A percentile compares a stretch with the other conserved stretches of the same genome.
Conservation (phyloP, 441 rosid species). For the Populus hybrid region DNA sequence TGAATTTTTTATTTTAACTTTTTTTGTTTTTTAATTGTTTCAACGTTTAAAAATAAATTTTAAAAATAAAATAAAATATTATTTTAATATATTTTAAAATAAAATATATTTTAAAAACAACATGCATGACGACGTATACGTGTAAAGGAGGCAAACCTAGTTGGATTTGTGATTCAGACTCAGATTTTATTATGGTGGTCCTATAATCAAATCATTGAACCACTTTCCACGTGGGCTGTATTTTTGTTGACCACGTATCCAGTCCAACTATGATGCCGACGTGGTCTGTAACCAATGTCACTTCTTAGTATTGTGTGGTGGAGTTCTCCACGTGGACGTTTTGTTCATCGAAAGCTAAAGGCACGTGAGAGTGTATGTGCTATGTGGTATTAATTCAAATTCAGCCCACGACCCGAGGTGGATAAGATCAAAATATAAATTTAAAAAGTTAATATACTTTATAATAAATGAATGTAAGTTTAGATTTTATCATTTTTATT, state of each 20-base stretch:
- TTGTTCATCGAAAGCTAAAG: not conserved
- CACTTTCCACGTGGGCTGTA: slow-evolving; percentile 30
- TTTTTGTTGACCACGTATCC: slow-evolving; percentile 19
- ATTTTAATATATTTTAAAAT: not conserved
- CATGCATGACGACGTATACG: not conserved
- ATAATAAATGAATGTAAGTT: too few species aligned
- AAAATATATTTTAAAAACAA: not conserved
- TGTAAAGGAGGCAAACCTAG: slow-evolving; percentile 22
- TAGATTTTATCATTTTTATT: too few species aligned
- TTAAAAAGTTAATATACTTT: too few species aligned
- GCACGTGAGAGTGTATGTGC: not conserved
- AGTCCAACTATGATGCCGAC: slow-evolving; percentile 23
- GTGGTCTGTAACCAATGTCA: slow-evolving; percentile 31
- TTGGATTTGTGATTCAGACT: slow-evolving; percentile 30
- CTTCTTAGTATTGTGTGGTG: not conserved
- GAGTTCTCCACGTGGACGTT: not conserved
- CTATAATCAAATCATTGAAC: slow-evolving; percentile 23
- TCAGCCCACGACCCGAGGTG: not conserved
- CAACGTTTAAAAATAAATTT: too few species aligned
- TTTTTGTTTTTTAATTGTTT: too few species aligned
- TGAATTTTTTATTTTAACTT: too few species aligned
- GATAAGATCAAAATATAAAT: not conserved
- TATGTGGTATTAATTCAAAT: not conserved
- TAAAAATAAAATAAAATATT: not conserved
- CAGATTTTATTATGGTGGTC: slow-evolving; percentile 24